phyloP scores from a whole-genome alignment of 1,284 basidiomycete species.

The Trametes polyzona region DNA sequence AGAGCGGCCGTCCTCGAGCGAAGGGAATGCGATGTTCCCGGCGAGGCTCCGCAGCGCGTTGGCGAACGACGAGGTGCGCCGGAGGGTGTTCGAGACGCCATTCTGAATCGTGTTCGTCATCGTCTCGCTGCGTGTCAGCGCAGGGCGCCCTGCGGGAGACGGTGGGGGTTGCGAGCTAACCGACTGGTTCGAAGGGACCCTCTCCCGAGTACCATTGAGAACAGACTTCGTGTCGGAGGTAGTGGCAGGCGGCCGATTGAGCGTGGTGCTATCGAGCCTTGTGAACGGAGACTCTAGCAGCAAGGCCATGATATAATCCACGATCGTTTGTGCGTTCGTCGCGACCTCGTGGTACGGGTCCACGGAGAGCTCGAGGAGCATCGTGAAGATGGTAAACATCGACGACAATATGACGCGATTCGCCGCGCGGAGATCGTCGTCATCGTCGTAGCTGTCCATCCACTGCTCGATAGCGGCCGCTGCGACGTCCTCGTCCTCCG shows the following conservation, averaged over 20 bases:
- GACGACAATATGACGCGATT: constrained; percentile 86
- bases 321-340: constrained; percentile 86
- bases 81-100: constrained; percentile 67
- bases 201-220: constrained; percentile 42
- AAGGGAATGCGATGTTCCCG: constrained; percentile 70
- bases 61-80: constrained; percentile 84
- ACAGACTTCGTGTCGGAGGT: constrained; percentile 30
- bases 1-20: constrained; percentile 55
- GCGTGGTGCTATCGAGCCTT: constrained; percentile 66
- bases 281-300: constrained; percentile 89
- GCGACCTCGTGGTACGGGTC: constrained; percentile 95
- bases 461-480: constrained; percentile 77
- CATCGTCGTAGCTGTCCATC: constrained; percentile 68
- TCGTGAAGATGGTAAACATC: constrained; percentile 92
- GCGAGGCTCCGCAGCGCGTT: constrained; percentile 81
- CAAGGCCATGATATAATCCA: constrained; percentile 92
- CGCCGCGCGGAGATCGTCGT: constrained; percentile 73
- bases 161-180: constrained; percentile 40
- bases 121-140: constrained; percentile 61
- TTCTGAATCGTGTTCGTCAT: constrained; percentile 60
- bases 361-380: constrained; percentile 88
- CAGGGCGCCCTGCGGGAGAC: constrained; percentile 48
- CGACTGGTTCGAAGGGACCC: constrained; percentile 58
- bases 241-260: constrained; percentile 54
- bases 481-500: constrained; percentile 71